Evolutionary conservation across 23 red algal genomes (phyloP).

Genomic region (Cyanidium caldarium): DNA sequence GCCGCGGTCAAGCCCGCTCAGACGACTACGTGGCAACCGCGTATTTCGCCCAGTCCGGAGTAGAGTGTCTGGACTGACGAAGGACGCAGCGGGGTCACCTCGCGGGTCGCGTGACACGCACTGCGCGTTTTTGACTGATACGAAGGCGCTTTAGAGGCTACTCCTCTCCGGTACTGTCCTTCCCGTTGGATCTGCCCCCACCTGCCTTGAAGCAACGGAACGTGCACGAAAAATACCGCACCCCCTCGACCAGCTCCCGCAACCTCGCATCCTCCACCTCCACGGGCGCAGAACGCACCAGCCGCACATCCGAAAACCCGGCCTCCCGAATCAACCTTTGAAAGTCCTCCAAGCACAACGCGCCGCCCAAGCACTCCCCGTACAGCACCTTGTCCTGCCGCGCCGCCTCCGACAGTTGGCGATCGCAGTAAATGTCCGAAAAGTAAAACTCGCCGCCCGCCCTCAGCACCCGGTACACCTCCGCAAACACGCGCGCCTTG

Average conservation of each 20-base stretch:
- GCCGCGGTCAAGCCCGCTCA: too few species aligned
- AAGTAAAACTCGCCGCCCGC: constrained; percentile 83
- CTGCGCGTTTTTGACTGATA: too few species aligned
- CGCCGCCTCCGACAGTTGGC: constrained; percentile 31
- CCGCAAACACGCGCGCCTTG: constrained; percentile 48
- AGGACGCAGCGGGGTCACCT: too few species aligned
- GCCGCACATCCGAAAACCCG: constrained; percentile 50
- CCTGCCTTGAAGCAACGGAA: constrained; percentile 70
- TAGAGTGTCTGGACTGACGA: too few species aligned
- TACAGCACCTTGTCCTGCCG: constrained; percentile 27
- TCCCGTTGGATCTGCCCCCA: too few species aligned
- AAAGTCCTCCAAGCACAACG: constrained; percentile 65
- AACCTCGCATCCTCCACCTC: constrained; percentile 14
- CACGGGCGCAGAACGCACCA: constrained; percentile 38
- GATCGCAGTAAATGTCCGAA: constrained; percentile 66
- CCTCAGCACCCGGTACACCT: constrained; percentile 34
- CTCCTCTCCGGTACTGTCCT: too few species aligned
- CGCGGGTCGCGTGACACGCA: too few species aligned
- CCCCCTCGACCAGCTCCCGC: constrained; percentile 29
- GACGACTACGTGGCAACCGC: too few species aligned
- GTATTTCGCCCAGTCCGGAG: too few species aligned
- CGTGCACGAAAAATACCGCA: constrained; percentile 50
- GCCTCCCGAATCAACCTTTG: constrained; percentile 28
- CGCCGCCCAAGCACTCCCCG: constrained; percentile 58
- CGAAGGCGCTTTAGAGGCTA: too few species aligned